Conservation (phyloP, 2,329 filamentous ascomycete species). For the Stagonosporopsis rhizophila region DNA sequence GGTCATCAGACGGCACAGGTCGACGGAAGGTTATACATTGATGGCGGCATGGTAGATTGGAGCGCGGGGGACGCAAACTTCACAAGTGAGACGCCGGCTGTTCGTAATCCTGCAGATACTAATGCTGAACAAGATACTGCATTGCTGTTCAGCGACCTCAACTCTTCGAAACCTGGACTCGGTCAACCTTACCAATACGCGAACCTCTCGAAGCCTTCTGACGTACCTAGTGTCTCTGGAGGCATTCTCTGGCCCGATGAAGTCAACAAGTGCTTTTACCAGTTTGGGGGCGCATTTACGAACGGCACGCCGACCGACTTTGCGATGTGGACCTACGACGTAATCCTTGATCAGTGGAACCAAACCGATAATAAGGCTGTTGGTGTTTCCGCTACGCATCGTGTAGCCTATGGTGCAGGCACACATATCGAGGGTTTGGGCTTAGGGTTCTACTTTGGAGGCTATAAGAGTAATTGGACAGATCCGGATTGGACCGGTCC, state of each 20-base stretch:
- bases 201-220: slow-evolving; percentile 65
- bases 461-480: slow-evolving; percentile 65
- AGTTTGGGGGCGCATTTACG: slow-evolving; percentile 66
- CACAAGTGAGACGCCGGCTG: slow-evolving; percentile 54
- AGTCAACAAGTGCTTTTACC: slow-evolving; percentile 68
- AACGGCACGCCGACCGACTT: slow-evolving; percentile 53
- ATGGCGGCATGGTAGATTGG: slow-evolving; percentile 67
- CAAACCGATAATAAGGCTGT: slow-evolving; percentile 50
- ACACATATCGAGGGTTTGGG: slow-evolving; percentile 62
- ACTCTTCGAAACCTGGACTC: slow-evolving; percentile 46
- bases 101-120: neutral
- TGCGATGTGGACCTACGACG: slow-evolving; percentile 65
- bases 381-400: slow-evolving; percentile 46
- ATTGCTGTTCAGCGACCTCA: slow-evolving; percentile 66
- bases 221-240: slow-evolving; percentile 60
- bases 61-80: slow-evolving; percentile 56
- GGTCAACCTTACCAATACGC: slow-evolving; percentile 62
- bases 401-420: slow-evolving; percentile 65
- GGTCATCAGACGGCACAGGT: slow-evolving; percentile 68
- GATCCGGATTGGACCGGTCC: slow-evolving; percentile 59
- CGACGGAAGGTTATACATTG: slow-evolving; percentile 66
- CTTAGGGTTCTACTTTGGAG: slow-evolving; percentile 68
- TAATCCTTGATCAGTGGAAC: slow-evolving; percentile 64
- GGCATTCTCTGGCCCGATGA: slow-evolving; percentile 66
- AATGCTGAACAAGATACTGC: slow-evolving; percentile 54